Percentiles rank a stretch among this genome's conserved stretches.
Evolutionary conservation across 2,329 filamentous ascomycete genomes (phyloP).

Genomic region (Penicillium verrucosum): DNA sequence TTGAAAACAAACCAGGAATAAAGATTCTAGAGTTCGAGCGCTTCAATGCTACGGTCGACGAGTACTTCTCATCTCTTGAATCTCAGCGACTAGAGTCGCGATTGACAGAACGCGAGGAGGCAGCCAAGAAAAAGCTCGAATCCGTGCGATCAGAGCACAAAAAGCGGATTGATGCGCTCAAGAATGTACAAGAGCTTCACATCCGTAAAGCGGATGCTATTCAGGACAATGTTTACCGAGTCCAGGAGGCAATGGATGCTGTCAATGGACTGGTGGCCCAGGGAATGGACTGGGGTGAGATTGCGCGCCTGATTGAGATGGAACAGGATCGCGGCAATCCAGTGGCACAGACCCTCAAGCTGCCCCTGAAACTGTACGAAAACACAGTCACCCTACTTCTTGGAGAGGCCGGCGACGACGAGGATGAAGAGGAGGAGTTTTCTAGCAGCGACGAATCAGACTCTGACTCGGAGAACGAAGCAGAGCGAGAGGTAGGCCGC

Average conservation of each 20-base stretch:
- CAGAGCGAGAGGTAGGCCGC: conserved; percentile 24
- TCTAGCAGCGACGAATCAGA: conserved; percentile 61
- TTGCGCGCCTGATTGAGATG: conserved; percentile 80
- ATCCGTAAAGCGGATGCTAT: conserved; percentile 86
- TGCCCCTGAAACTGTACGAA: conserved; percentile 85
- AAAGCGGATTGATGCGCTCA: conserved; percentile 77
- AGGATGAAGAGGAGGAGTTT: conserved; percentile 62
- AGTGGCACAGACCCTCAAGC: conserved; percentile 79
- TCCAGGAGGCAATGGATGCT: conserved; percentile 88
- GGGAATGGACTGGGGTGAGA: conserved; percentile 97
- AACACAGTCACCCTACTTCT: conserved; percentile 81
- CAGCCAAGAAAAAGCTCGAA: conserved; percentile 79
- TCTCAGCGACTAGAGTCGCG: conserved; percentile 85
- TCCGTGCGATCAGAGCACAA: conserved; percentile 79
- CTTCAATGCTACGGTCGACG: conserved; percentile 91
- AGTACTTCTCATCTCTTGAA: conserved; percentile 96
- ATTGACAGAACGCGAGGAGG: conserved; percentile 75
- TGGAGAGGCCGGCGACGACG: conserved; percentile 64
- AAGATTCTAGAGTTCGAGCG: conserved; percentile 73
- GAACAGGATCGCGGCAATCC: conserved; percentile 78
- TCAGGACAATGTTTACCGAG: conserved; percentile 82
- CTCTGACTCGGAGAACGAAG: conserved; percentile 43
- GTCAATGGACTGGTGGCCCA: conserved; percentile 88
- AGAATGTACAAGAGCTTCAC: conserved; percentile 77
- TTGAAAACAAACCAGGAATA: conserved; percentile 63